phyloP scores from a whole-genome alignment of 805 yeast species.

The Yarrowia deformans region DNA sequence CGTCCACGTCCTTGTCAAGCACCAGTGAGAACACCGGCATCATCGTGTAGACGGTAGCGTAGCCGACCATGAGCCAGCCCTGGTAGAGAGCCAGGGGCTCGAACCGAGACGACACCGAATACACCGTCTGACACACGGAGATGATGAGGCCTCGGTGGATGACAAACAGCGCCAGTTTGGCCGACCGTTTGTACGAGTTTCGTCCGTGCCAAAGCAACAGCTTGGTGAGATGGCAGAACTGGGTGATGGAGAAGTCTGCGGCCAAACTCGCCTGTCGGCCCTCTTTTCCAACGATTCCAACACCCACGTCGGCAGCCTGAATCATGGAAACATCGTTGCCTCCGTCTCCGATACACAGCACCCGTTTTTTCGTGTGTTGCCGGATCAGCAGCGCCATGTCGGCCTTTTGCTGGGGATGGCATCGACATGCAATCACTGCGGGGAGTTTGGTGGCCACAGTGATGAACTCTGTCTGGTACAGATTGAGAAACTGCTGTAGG shows the following conservation, averaged over 20 bases:
- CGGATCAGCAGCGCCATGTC: conserved; percentile 87
- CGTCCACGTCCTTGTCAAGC: conserved; percentile 88
- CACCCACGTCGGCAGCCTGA: conserved; percentile 98
- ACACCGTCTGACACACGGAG: conserved; percentile 94
- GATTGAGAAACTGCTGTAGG: conserved; percentile 68
- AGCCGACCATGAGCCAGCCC: conserved; percentile 98
- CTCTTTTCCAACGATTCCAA: conserved; percentile 98
- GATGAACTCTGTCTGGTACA: conserved; percentile 75
- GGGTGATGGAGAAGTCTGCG: conserved; percentile 94
- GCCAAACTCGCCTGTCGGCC: conserved; percentile 97
- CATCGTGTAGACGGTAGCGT: conserved; percentile 97
- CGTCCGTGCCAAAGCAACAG: conserved; percentile 97
- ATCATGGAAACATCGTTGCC: conserved; percentile 99
- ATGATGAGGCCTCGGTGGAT: conserved; percentile 95
- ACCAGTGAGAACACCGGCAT: conserved; percentile 96
- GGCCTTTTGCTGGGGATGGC: conserved; percentile 98
- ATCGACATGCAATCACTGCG: conserved; percentile 96
- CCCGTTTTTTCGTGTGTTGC: conserved; percentile 81
- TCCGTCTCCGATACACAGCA: conserved; percentile 98
- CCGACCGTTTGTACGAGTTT: conserved; percentile 93
- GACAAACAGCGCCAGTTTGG: conserved; percentile 93
- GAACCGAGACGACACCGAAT: conserved; percentile 81
- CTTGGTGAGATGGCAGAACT: conserved; percentile 87
- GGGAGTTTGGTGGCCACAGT: conserved; percentile 79
- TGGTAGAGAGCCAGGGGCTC: conserved; percentile 95